phyloP scores from a whole-genome alignment of 2,329 filamentous ascomycete species.

The Exophiala aquamarina region DNA sequence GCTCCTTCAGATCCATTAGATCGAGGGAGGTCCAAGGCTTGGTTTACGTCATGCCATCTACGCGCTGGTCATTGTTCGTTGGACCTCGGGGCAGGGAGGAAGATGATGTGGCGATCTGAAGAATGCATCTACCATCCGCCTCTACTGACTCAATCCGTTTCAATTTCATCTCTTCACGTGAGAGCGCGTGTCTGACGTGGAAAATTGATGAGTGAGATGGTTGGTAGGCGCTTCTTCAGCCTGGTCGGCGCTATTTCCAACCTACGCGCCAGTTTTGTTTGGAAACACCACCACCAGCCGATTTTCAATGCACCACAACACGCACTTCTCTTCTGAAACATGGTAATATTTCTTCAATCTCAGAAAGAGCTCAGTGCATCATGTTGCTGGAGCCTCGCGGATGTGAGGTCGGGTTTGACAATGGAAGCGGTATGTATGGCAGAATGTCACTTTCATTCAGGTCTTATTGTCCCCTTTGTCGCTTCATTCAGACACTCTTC shows the following conservation, averaged over 20 bases:
- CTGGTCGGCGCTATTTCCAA: constrained; percentile 24
- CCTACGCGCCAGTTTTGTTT: constrained; percentile 22
- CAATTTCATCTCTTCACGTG: constrained; percentile 15
- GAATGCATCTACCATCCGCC: constrained; percentile 4
- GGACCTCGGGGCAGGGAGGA: constrained; percentile 11
- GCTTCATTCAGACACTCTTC: constrained; percentile 8
- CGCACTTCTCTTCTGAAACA: constrained; percentile 19
- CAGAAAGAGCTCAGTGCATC: constrained; percentile 14
- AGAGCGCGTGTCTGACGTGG: constrained; percentile 26
- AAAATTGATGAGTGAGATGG: constrained; percentile 15
- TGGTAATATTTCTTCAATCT: constrained; percentile 2
- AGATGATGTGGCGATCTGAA: constrained; percentile 19
- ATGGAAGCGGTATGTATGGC: constrained; percentile 22
- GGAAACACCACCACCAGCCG: constrained; percentile 22
- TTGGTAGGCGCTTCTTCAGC: constrained; percentile 27
- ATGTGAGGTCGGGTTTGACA: constrained; percentile 12
- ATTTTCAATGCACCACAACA: constrained; percentile 19
- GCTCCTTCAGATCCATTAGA: neutral
- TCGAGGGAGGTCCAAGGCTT: neutral
- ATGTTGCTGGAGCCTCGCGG: constrained; percentile 21
- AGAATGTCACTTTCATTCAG: constrained; percentile 12
- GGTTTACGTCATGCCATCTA: constrained; percentile 11
- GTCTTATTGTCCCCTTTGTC: constrained; percentile 22
- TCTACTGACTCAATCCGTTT: constrained; percentile 15
- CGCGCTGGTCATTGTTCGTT: constrained; percentile 1